These are phyloP conservation scores for Septoria linicola DNA, from an alignment of 2,329 filamentous ascomycete genomes.

Conservation along the genomic window DNA sequence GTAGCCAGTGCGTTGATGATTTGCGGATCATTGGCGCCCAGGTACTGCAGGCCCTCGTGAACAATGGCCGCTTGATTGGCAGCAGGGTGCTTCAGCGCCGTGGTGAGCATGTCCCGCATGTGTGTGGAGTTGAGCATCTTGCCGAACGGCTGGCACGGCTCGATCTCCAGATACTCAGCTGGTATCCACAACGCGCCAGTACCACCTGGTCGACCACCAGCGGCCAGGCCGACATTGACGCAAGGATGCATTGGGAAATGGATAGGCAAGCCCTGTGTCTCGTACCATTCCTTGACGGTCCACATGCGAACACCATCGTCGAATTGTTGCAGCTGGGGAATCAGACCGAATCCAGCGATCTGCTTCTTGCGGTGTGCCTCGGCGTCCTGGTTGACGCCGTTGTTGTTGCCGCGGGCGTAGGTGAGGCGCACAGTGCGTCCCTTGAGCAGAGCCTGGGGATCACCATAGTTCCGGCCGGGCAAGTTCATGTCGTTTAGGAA, in stretches of 20 bases:
- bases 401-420: not conserved
- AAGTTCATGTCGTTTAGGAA: constrained; percentile 3
- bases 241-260: not conserved
- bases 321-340: not conserved
- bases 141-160: constrained; percentile 6
- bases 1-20: not conserved
- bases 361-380: constrained; percentile 3
- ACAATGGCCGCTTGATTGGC: not conserved
- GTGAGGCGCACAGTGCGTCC: constrained; percentile 1
- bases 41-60: not conserved
- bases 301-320: not conserved
- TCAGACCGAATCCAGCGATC: constrained; percentile 2
- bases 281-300: constrained; percentile 10
- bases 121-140: not conserved
- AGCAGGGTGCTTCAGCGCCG: constrained; percentile 1
- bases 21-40: not conserved
- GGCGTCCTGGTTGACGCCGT: not conserved
- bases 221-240: constrained; percentile 6
- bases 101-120: not conserved
- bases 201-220: not conserved
- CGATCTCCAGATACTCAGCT: constrained; percentile 7
- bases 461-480: not conserved
- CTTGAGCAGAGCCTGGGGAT: not conserved
- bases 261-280: not conserved
- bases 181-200: constrained; percentile 6